Evolutionary conservation across 176 grass and related monocot genomes (phyloP), one percentile per base, ranked within the genome.

Genomic region (Tillandsia leiboldiana): DNA sequence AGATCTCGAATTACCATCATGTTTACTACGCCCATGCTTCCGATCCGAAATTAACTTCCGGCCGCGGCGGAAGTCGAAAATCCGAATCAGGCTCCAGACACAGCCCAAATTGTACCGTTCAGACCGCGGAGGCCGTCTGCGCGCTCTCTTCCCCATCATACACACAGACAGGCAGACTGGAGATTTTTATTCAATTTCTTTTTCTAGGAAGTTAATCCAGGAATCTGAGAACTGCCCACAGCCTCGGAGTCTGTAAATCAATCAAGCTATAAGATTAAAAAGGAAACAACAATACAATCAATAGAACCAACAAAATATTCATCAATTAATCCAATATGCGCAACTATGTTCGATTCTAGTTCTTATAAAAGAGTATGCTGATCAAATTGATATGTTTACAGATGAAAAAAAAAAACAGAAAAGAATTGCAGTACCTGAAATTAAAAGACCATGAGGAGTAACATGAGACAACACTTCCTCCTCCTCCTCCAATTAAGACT

Each of bases 21-120:
- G 49, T 22, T 53, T 72, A 52, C 18, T 74, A 50, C 61, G 74
- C 15, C 47, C 17, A 14, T 74, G 77, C 14, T 75, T 86, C 33
- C 77, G 74, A 74, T 99, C 79, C 64, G 89, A 87, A 80, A 99
- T 64, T 71, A 88, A 82, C 82, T 93, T 99, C 51, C 74, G 87
- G 81, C 18, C 64, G 23, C 62, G 76, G 12, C 82, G 86, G 79
- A 97, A 97, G 67, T 97, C 76, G 71, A 97, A 85, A 58, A 92
- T 83, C 69, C 69, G 87, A 70, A 99, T 84, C 62, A 99, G 77
- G 68, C 84, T 79, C n/a, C 84, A 77, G 77, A 90, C 76, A 70
- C 89, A 99, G 42, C 90, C 75, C 42, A 73, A 29, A 64, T 93
- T 81, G 48, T 80, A 73, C 26, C 78, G 87, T 72, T 75, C 63